These are phyloP conservation scores for Cladorrhinum samala DNA, from an alignment of 495 filamentous ascomycete species.

Conservation along the genomic window DNA sequence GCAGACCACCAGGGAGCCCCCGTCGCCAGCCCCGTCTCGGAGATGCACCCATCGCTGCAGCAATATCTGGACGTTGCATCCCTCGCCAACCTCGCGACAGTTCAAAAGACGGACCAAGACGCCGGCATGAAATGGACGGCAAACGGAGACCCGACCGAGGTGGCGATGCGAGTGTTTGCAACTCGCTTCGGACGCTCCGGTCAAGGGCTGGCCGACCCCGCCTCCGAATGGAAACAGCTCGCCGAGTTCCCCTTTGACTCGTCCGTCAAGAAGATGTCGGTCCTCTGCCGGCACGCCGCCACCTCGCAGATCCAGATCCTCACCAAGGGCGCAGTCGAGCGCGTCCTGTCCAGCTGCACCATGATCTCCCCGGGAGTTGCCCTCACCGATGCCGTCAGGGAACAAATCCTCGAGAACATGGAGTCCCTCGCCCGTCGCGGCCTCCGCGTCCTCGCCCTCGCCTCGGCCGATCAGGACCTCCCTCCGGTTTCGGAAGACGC, in stretches of 20 bases:
- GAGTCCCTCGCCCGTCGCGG: conserved; percentile 60
- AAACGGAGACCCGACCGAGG: conserved; percentile 76
- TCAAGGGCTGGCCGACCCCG: conserved; percentile 37
- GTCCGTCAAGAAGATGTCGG: conserved; percentile 76
- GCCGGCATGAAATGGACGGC: conserved; percentile 50
- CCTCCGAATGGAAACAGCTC: conserved; percentile 38
- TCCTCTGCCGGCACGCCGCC: conserved; percentile 48
- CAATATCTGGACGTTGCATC: conserved; percentile 6
- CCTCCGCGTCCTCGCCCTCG: conserved; percentile 69
- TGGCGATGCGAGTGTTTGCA: conserved; percentile 74
- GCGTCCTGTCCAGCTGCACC: conserved; percentile 50
- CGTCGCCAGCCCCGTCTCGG: not conserved
- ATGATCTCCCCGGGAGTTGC: conserved; percentile 35
- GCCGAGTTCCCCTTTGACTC: conserved; percentile 78
- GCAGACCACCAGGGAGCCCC: not conserved
- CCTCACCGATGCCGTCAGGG: conserved; percentile 55
- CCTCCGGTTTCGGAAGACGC: conserved; percentile 21
- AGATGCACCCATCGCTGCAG: not conserved
- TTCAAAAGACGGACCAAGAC: conserved; percentile 29
- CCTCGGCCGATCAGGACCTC: conserved; percentile 35
- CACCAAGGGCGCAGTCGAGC: conserved; percentile 76
- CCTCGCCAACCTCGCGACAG: conserved; percentile 4
- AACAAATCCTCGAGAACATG: conserved; percentile 57
- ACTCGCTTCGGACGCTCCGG: conserved; percentile 61
- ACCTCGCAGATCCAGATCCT: conserved; percentile 47